Conservation (phyloP, 257 asterid species). For the Fraxinus anomala region DNA sequence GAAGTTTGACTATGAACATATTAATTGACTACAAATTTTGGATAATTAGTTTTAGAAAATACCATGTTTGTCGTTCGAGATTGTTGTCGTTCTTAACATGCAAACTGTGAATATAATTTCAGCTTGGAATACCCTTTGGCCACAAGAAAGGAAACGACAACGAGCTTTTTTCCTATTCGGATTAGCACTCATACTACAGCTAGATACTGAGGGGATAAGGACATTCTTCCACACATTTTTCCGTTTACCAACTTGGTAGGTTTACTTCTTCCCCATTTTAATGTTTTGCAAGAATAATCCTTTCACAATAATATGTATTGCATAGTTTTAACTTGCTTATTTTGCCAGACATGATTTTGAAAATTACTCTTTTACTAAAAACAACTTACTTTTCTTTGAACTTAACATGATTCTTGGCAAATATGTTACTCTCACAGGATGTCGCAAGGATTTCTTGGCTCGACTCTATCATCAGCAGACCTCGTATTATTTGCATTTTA, state of each 20-base stretch:
- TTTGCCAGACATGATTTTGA: background rate
- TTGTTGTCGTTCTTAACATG: background rate
- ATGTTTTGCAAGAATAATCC: constrained; percentile 4
- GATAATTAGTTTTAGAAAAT: background rate
- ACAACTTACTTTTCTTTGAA: background rate
- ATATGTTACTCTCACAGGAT: constrained; percentile 56
- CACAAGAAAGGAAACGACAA: constrained; percentile 91
- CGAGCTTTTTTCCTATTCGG: constrained; percentile 97
- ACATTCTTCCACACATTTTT: constrained; percentile 85
- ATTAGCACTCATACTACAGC: constrained; percentile 83
- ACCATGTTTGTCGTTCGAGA: background rate
- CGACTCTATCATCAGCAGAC: constrained; percentile 82
- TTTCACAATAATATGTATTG: background rate
- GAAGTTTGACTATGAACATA: background rate
- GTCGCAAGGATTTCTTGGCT: constrained; percentile 99
- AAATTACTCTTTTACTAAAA: background rate
- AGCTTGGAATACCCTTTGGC: constrained; percentile 99
- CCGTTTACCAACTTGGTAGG: constrained; percentile 83
- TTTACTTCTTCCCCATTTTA: background rate
- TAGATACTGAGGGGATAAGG: constrained; percentile 84
- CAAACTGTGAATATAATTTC: constrained; percentile 29
- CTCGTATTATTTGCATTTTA: constrained; percentile 82
- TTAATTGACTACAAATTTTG: background rate
- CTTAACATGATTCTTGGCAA: constrained; percentile 8
- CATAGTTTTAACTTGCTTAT: background rate